A percentile compares a stretch with the other conserved stretches of the same genome.
These are phyloP conservation scores for Pichia phayaonensis DNA, from an alignment of 805 yeast species.

Conservation along the genomic window DNA sequence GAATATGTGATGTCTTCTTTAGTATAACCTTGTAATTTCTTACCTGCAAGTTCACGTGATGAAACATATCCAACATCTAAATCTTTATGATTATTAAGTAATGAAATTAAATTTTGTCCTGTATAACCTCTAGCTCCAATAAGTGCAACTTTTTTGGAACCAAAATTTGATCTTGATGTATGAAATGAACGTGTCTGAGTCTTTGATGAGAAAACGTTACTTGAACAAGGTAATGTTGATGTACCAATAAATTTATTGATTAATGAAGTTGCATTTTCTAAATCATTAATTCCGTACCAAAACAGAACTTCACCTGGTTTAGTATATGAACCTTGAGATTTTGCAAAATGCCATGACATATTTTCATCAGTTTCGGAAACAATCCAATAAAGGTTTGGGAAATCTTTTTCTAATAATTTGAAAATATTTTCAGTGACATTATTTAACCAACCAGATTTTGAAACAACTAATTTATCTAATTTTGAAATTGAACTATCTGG, in stretches of 20 bases:
- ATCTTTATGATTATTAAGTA: conserved; percentile 82
- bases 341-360: conserved; percentile 83
- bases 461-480: conserved; percentile 78
- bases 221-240: conserved; percentile 26
- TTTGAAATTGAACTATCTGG: conserved; percentile 42
- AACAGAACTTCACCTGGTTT: conserved; percentile 84
- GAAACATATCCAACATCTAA: conserved; percentile 89
- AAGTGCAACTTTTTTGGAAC: conserved; percentile 58
- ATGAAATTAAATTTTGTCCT: conserved; percentile 83
- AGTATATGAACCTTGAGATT: conserved; percentile 89
- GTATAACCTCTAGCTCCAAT: conserved; percentile 99
- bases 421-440: conserved; percentile 94
- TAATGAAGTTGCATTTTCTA: conserved; percentile 53
- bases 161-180: conserved; percentile 13
- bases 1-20: conserved; percentile 75
- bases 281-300: conserved; percentile 83
- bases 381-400: conserved; percentile 72
- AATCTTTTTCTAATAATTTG: conserved; percentile 70
- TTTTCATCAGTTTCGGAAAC: conserved; percentile 87
- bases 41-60: conserved; percentile 89
- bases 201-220: conserved; percentile 41
- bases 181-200: conserved; percentile 24
- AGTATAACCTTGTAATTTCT: conserved; percentile 78
- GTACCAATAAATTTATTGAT: conserved; percentile 43
- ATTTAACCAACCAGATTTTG: conserved; percentile 93